Percentiles rank a stretch among this genome's conserved stretches.
phyloP scores from a whole-genome alignment of 2,329 filamentous ascomycete genomes.

The Colletotrichum chrysophilum region DNA sequence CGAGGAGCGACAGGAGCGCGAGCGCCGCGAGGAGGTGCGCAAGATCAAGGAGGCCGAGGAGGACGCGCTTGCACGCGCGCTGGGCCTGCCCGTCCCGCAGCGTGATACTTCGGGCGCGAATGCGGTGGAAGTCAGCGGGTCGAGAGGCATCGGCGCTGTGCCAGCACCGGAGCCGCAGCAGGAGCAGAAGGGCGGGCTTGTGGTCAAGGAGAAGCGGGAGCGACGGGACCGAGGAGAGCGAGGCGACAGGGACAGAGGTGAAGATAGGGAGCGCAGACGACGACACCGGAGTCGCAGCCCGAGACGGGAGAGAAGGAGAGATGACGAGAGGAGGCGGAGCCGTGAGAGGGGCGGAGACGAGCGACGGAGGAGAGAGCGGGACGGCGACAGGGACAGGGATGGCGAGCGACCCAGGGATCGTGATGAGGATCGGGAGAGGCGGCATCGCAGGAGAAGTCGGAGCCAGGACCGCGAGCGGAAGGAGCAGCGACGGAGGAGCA shows the following conservation, averaged over 20 bases:
- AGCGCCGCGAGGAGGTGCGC: conserved; percentile 78
- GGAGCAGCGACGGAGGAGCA: conserved; percentile 15
- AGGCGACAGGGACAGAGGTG: conserved; percentile 26
- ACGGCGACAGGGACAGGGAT: background rate
- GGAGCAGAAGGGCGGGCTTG: conserved; percentile 20
- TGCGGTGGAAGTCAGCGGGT: conserved; percentile 65
- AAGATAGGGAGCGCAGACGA: conserved; percentile 36
- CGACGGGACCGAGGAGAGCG: background rate
- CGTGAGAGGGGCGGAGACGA: conserved; percentile 10
- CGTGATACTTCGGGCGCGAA: conserved; percentile 68
- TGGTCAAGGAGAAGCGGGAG: conserved; percentile 25
- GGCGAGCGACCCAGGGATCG: background rate
- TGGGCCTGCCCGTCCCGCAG: conserved; percentile 77
- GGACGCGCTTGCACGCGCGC: conserved; percentile 82
- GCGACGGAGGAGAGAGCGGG: background rate
- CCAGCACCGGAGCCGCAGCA: conserved; percentile 21
- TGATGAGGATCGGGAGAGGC: conserved; percentile 13
- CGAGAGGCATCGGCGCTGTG: conserved; percentile 37
- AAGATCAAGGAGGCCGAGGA: conserved; percentile 91
- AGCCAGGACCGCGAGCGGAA: conserved; percentile 4
- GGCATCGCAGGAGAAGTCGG: conserved; percentile 7
- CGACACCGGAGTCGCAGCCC: conserved; percentile 39
- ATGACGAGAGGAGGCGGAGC: conserved; percentile 24
- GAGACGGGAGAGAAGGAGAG: conserved; percentile 29
- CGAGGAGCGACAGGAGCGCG: conserved; percentile 62